Percentiles rank a stretch among this genome's conserved stretches.
Evolutionary conservation across 2,329 filamentous ascomycete species (phyloP).

Genomic region (Teratosphaeria destructans): DNA sequence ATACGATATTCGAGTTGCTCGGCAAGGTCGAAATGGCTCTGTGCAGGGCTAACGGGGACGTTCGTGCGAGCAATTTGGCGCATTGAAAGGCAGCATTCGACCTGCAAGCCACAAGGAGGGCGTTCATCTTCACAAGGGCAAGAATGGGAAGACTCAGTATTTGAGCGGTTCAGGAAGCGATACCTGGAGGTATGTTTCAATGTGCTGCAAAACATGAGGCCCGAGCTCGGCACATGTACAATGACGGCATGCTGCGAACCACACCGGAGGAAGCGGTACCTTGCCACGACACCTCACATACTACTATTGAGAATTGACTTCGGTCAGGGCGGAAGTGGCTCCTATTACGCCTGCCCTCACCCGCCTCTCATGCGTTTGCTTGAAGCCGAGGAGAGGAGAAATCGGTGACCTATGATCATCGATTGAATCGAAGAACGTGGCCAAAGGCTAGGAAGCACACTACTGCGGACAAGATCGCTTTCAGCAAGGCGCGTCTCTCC

Average conservation of each 20-base stretch:
- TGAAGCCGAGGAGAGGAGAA: too few relatives aligned
- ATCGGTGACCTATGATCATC: not conserved
- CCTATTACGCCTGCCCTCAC: too few relatives aligned
- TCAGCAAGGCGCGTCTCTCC: not conserved
- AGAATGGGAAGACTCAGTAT: not conserved
- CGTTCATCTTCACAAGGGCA: not conserved
- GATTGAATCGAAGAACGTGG: not conserved
- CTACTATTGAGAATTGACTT: too few relatives aligned
- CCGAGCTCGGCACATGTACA: not conserved
- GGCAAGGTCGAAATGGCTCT: constrained; percentile 31
- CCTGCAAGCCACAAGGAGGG: not conserved
- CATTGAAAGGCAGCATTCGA: constrained; percentile 12
- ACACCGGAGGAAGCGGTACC: too few relatives aligned
- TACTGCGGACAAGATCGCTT: not conserved
- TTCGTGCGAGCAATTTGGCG: constrained; percentile 11
- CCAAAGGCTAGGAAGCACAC: not conserved
- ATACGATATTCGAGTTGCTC: constrained; percentile 10
- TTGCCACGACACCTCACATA: not conserved
- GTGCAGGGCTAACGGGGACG: constrained; percentile 11
- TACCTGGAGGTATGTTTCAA: not conserved
- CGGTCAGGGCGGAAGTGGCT: too few relatives aligned
- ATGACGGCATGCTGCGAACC: not conserved
- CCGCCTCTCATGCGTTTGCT: too few relatives aligned
- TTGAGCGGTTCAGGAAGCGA: not conserved
- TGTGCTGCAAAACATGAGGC: not conserved